These are phyloP conservation scores for Pestalotiopsis sp. DNA, from an alignment of 2,329 filamentous ascomycete genomes.

Conservation along the genomic window DNA sequence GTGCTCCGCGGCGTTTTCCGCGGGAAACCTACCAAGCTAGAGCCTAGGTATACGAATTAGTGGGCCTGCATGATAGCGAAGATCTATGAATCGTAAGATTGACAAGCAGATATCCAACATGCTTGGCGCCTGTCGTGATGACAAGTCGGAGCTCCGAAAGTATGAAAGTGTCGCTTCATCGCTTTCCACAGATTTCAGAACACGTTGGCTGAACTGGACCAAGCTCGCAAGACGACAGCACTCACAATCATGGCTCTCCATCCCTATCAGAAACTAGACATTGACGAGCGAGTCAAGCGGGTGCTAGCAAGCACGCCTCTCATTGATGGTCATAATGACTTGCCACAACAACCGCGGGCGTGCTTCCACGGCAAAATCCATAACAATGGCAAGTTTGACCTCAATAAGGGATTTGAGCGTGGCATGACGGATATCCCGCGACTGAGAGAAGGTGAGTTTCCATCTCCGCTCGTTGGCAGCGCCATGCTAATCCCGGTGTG, in stretches of 20 bases:
- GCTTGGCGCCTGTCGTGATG: background rate
- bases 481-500: slow-evolving; percentile 8
- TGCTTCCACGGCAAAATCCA: slow-evolving; percentile 34
- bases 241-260: background rate
- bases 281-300: slow-evolving; percentile 8
- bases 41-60: background rate
- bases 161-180: background rate
- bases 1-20: background rate
- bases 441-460: slow-evolving; percentile 12
- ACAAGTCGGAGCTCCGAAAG: background rate
- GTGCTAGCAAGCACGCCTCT: slow-evolving; percentile 16
- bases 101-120: background rate
- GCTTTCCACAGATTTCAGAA: background rate
- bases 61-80: background rate
- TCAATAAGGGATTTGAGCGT: slow-evolving; percentile 32
- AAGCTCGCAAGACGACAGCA: background rate
- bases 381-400: slow-evolving; percentile 34
- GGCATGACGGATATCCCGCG: slow-evolving; percentile 21
- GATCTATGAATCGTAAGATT: background rate
- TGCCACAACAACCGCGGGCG: slow-evolving; percentile 29
- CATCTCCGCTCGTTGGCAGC: background rate
- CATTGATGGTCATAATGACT: slow-evolving; percentile 39
- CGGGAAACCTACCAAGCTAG: background rate
- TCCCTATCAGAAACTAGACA: slow-evolving; percentile 1
- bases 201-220: background rate